Percentiles rank a stretch among this genome's conserved stretches.
Evolutionary conservation across 345 rosid genomes (phyloP).

Genomic region (Populus ilicifolia): DNA sequence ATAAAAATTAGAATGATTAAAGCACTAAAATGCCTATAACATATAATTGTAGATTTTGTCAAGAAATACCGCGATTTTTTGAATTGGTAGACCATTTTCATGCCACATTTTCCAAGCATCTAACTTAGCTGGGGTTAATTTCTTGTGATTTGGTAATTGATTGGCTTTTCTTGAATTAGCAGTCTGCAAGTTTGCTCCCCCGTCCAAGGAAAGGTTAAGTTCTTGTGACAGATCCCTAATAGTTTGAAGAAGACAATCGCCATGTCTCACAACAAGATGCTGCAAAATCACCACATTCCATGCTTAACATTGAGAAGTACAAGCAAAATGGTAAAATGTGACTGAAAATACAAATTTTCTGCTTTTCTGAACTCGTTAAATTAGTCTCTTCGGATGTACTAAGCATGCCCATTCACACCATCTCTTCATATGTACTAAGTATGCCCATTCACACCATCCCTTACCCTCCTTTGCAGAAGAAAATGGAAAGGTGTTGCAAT

Average conservation of each 20-base stretch:
- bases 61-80: conserved; percentile 37
- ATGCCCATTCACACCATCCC: neutral
- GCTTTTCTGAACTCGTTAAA: neutral
- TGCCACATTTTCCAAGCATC: conserved; percentile 53
- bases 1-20: neutral
- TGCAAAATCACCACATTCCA: conserved; percentile 22
- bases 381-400: neutral
- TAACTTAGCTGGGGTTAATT: conserved; percentile 33
- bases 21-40: neutral
- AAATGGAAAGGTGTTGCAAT: neutral
- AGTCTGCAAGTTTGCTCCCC: conserved; percentile 19
- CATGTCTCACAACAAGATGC: conserved; percentile 38
- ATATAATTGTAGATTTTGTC: neutral
- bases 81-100: conserved; percentile 36
- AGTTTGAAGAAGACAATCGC: conserved; percentile 37
- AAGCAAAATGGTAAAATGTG: neutral
- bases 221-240: conserved; percentile 29
- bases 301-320: neutral
- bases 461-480: neutral
- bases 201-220: conserved; percentile 41
- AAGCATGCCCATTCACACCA: neutral
- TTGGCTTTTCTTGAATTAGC: conserved; percentile 4
- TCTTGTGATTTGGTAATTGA: conserved; percentile 8
- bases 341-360: neutral
- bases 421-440: neutral